phyloP scores from a whole-genome alignment of 805 yeast species.

The Candida pini region DNA sequence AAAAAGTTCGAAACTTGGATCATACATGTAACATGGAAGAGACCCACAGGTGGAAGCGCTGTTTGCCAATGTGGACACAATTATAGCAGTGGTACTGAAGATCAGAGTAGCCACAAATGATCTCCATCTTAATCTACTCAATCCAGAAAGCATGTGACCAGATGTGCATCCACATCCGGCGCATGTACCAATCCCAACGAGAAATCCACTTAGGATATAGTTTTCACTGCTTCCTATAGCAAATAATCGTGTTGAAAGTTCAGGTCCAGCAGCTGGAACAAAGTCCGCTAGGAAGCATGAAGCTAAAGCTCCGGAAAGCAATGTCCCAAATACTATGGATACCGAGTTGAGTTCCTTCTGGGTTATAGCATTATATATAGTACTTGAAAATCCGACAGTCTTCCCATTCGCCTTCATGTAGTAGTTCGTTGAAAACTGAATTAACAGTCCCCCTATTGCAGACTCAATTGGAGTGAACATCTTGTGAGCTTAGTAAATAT shows the following conservation, averaged over 20 bases:
- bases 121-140: slow-evolving; percentile 40
- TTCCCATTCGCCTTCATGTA: slow-evolving; percentile 35
- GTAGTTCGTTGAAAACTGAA: slow-evolving; percentile 41
- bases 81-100: slow-evolving; percentile 33
- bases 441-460: slow-evolving; percentile 39
- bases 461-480: slow-evolving; percentile 44
- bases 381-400: slow-evolving; percentile 43
- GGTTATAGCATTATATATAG: slow-evolving; percentile 27
- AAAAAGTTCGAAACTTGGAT: slow-evolving; percentile 12
- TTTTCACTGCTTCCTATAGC: not conserved
- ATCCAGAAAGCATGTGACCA: slow-evolving; percentile 48
- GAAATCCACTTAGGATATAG: slow-evolving; percentile 30
- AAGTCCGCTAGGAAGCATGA: slow-evolving; percentile 24
- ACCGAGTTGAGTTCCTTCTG: slow-evolving; percentile 22
- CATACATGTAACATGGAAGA: slow-evolving; percentile 16
- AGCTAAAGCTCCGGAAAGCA: slow-evolving; percentile 24
- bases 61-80: slow-evolving; percentile 8
- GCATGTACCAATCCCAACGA: slow-evolving; percentile 44
- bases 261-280: slow-evolving; percentile 3
- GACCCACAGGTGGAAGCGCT: slow-evolving; percentile 1
- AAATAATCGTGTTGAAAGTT: not conserved
- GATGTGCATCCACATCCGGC: slow-evolving; percentile 49
- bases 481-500: slow-evolving; percentile 7
- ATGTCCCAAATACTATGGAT: slow-evolving; percentile 33
- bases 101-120: slow-evolving; percentile 39